Percentiles rank a stretch among this genome's conserved stretches.
phyloP scores from a whole-genome alignment of 2,329 filamentous ascomycete genomes.

The Aquanectria penicillioides region DNA sequence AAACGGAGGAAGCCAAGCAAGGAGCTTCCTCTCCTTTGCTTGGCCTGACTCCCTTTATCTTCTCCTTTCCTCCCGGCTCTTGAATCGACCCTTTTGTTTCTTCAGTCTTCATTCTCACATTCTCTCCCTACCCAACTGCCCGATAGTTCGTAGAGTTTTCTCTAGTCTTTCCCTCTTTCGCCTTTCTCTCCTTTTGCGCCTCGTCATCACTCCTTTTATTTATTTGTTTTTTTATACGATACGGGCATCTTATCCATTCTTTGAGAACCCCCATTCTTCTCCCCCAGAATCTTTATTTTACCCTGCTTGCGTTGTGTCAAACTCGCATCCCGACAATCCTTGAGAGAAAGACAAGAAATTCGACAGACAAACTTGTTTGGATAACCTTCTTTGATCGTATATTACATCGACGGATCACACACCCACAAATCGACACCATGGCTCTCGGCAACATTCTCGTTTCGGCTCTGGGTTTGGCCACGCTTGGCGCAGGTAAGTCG shows the following conservation, averaged over 20 bases:
- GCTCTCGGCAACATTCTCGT: conserved; percentile 33
- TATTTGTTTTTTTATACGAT: not conserved
- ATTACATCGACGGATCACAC: not conserved
- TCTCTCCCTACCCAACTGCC: not conserved
- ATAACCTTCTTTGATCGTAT: not conserved
- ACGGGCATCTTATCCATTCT: not conserved
- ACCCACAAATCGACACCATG: conserved; percentile 24
- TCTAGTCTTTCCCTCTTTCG: conserved; percentile 15
- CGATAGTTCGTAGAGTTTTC: conserved; percentile 12
- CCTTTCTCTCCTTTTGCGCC: conserved; percentile 17
- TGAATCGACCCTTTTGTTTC: not conserved
- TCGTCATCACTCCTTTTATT: conserved; percentile 29
- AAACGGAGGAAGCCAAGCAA: not conserved
- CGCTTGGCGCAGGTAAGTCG: conserved; percentile 31
- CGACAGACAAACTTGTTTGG: not conserved
- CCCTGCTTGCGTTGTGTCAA: conserved; percentile 5
- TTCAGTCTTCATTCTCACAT: not conserved
- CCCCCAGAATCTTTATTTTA: too few relatives aligned
- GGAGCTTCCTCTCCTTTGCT: not conserved
- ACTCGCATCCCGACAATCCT: conserved; percentile 13
- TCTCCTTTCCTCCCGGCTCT: not conserved
- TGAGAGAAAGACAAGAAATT: conserved; percentile 17
- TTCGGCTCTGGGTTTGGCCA: conserved; percentile 37
- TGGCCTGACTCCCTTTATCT: not conserved
- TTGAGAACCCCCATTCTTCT: not conserved